Conservation (phyloP, 2,329 filamentous ascomycete genomes). For the Neonectria neomacrospora region DNA sequence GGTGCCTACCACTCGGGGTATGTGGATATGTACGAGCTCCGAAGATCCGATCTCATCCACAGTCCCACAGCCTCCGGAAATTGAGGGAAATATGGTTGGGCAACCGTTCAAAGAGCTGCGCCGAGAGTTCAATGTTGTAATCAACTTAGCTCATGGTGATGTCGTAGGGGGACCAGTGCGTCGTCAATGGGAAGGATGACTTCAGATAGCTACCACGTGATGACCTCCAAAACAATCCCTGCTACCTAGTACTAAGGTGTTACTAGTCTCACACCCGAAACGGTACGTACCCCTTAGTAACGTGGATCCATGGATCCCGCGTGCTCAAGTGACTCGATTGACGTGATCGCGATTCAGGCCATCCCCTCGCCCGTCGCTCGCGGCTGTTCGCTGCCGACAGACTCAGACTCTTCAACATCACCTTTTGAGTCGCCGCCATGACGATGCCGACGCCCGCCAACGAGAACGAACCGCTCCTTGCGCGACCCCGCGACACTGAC, state of each 20-base stretch:
- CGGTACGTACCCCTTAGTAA: constrained; percentile 27
- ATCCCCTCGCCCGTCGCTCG: background rate
- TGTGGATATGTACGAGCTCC: constrained; percentile 24
- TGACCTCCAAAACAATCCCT: background rate
- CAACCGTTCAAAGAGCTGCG: no score
- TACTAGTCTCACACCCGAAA: background rate
- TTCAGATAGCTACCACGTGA: background rate
- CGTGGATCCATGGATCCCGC: constrained; percentile 32
- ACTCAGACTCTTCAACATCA: constrained; percentile 3
- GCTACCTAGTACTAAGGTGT: background rate
- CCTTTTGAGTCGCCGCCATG: background rate
- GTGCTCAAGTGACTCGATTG: constrained; percentile 29
- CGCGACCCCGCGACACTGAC: constrained; percentile 38
- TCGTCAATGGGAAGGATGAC: no score
- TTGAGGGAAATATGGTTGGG: background rate
- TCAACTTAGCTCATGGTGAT: no score
- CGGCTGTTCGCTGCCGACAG: background rate
- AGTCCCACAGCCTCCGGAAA: background rate
- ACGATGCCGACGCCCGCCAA: constrained; percentile 37
- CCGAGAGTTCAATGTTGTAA: no score
- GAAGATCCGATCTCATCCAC: background rate
- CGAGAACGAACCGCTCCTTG: constrained; percentile 32
- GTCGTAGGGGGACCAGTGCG: no score
- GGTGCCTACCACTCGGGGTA: constrained; percentile 21
- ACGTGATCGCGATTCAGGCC: constrained; percentile 30